These are phyloP conservation scores for Aspergillus carlsbadensis DNA, from an alignment of 495 filamentous ascomycete species.

Conservation along the genomic window DNA sequence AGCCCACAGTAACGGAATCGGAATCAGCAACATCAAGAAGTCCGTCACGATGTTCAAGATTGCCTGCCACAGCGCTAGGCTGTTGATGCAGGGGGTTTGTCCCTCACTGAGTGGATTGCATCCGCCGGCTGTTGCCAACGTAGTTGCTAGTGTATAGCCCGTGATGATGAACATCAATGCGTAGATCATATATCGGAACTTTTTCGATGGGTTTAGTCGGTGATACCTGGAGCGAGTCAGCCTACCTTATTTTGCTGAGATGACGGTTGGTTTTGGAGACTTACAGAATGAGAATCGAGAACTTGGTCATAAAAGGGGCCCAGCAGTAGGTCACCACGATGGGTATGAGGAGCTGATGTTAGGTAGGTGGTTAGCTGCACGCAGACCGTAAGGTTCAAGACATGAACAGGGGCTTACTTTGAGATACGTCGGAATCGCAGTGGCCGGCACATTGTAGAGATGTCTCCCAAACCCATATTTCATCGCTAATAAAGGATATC, in stretches of 20 bases:
- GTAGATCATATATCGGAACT: not conserved
- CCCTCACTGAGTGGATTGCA: not conserved
- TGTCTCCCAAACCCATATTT: conserved; percentile 6
- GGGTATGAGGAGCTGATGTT: not conserved
- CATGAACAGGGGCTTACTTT: not conserved
- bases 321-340: conserved; percentile 7
- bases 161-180: not conserved
- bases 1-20: not conserved
- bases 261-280: not conserved
- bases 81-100: conserved; percentile 3
- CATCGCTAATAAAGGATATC: not conserved
- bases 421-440: not conserved
- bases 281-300: conserved; percentile 5
- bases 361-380: not conserved
- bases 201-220: conserved; percentile 1
- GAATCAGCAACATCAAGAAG: not conserved
- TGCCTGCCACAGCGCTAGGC: conserved; percentile 1
- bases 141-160: not conserved
- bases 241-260: not conserved
- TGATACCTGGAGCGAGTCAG: not conserved
- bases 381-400: not conserved
- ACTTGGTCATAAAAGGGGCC: conserved; percentile 5
- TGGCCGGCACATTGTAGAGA: not conserved
- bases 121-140: not conserved
- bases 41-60: conserved; percentile 3